Percentiles rank a stretch among this genome's conserved stretches.
These are phyloP conservation scores for Tuber microsphaerosporum DNA, from an alignment of 495 filamentous ascomycete species.

Conservation along the genomic window DNA sequence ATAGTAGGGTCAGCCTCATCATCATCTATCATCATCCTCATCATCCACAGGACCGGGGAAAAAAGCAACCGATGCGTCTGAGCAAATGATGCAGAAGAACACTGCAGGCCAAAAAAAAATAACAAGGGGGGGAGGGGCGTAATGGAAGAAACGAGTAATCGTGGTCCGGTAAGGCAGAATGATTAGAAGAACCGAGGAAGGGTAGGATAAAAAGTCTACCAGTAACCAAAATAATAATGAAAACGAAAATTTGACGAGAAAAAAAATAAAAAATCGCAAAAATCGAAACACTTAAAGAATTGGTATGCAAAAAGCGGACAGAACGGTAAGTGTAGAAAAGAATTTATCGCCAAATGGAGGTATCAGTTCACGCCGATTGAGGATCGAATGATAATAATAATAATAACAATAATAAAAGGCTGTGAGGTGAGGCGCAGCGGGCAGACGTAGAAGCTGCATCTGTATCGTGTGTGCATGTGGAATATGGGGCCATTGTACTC, in stretches of 20 bases:
- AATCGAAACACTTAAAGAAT: constrained; percentile 10
- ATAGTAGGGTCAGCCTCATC: constrained; percentile 17
- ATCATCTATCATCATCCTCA: constrained; percentile 11
- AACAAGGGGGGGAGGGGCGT: constrained; percentile 22
- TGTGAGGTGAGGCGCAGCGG: background rate
- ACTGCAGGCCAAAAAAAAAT: constrained; percentile 6
- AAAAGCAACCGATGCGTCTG: constrained; percentile 9
- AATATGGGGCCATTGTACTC: background rate
- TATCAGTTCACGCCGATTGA: background rate
- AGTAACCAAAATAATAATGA: background rate
- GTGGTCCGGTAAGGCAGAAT: constrained; percentile 29
- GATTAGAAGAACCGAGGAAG: constrained; percentile 3
- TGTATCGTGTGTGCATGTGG: background rate
- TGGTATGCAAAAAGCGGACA: constrained; percentile 20
- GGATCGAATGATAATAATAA: background rate
- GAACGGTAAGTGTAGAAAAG: background rate
- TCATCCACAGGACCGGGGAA: constrained; percentile 12
- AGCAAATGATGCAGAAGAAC: constrained; percentile 28
- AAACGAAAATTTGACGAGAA: background rate
- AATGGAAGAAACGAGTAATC: constrained; percentile 25
- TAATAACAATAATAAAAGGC: background rate
- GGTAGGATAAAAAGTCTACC: background rate
- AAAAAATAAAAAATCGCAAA: background rate
- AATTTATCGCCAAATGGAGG: constrained; percentile 1
- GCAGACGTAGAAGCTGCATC: background rate